These are phyloP conservation scores for Dioscorea alata DNA, from an alignment of 106 monocot genomes.

Conservation along the genomic window DNA sequence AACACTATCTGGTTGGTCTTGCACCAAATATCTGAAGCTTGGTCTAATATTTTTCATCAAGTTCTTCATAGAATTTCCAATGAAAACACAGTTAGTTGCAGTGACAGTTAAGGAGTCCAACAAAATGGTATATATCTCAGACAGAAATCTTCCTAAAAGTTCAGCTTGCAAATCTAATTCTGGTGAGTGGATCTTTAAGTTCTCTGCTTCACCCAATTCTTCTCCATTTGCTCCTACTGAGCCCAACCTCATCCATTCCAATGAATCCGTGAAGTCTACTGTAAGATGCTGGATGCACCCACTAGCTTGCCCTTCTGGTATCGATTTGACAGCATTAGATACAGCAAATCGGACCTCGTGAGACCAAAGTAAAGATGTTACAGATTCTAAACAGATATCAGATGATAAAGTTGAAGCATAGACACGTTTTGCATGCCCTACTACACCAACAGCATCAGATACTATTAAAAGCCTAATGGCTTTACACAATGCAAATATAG, in stretches of 20 bases:
- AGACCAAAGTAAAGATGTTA: constrained; percentile 43
- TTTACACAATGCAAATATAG: constrained; percentile 72
- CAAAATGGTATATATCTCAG: constrained; percentile 55
- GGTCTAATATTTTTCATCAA: constrained; percentile 41
- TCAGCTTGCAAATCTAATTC: constrained; percentile 32
- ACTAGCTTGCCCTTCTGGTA: constrained; percentile 82
- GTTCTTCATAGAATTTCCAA: constrained; percentile 61
- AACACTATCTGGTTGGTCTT: constrained; percentile 26
- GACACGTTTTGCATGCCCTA: constrained; percentile 13
- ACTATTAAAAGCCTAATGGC: constrained; percentile 52
- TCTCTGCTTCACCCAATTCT: constrained; percentile 1
- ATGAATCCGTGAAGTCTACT: constrained; percentile 44
- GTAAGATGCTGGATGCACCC: constrained; percentile 58
- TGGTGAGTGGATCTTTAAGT: not conserved
- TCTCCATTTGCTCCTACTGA: constrained; percentile 9
- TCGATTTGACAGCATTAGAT: constrained; percentile 55
- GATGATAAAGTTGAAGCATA: constrained; percentile 31
- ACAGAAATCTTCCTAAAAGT: constrained; percentile 61
- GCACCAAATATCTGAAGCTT: constrained; percentile 35
- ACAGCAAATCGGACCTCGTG: constrained; percentile 34
- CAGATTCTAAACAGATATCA: constrained; percentile 27
- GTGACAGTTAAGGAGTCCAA: constrained; percentile 66
- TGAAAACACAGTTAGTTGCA: constrained; percentile 56
- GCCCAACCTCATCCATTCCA: constrained; percentile 56
- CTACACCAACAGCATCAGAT: constrained; percentile 16